Evolutionary conservation across 2,329 filamentous ascomycete genomes (phyloP).

Genomic region (Ceratocystis cubensis): DNA sequence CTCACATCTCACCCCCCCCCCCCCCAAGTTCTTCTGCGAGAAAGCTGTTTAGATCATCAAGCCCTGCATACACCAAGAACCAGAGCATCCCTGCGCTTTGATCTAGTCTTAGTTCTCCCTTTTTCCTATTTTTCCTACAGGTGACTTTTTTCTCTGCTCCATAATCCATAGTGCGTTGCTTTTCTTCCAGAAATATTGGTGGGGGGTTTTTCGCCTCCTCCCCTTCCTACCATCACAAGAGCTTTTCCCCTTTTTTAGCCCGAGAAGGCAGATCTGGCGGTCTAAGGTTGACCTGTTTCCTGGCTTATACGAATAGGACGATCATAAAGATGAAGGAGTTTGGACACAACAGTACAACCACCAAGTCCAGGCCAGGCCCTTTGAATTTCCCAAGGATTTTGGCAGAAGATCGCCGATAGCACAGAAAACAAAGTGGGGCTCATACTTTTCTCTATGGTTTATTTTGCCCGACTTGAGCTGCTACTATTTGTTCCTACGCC

Average conservation of each 20-base stretch:
- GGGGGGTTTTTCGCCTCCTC: neutral
- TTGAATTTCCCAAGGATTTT: neutral
- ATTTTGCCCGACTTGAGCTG: neutral
- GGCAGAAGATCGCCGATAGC: neutral
- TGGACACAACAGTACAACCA: no score
- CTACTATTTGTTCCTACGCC: neutral
- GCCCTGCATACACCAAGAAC: neutral
- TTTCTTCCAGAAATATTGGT: neutral
- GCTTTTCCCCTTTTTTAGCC: neutral
- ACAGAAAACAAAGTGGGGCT: neutral
- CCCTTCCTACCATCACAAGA: neutral
- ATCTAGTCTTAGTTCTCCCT: neutral
- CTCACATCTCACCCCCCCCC: neutral
- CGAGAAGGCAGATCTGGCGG: neutral
- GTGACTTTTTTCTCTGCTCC: neutral
- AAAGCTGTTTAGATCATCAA: neutral
- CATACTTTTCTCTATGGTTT: neutral
- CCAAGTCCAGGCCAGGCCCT: neutral
- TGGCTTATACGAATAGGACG: neutral
- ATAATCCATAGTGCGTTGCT: neutral
- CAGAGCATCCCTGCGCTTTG: neutral
- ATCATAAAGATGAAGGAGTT: neutral
- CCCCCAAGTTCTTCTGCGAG: neutral
- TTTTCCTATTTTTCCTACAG: neutral
- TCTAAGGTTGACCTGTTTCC: neutral